Conservation (phyloP, 2,329 filamentous ascomycete species). For the Exophiala sp. region DNA sequence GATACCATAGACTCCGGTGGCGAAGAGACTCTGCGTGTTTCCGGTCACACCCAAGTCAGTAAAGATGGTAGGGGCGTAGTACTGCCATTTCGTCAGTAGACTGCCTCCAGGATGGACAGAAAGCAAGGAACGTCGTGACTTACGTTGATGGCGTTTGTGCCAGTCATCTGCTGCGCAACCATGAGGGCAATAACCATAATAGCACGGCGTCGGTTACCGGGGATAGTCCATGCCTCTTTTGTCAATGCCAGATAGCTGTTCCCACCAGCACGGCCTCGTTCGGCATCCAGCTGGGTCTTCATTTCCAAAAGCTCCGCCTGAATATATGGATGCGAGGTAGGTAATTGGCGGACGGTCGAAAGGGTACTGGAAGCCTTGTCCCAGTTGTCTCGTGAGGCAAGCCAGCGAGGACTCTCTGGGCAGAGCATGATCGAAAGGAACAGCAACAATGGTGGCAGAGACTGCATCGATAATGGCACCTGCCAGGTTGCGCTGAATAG, state of each 20-base stretch:
- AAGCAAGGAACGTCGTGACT: neutral
- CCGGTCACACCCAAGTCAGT: conserved; percentile 58
- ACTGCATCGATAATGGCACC: conserved; percentile 63
- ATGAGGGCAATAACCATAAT: conserved; percentile 54
- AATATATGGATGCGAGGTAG: conserved; percentile 53
- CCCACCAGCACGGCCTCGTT: conserved; percentile 56
- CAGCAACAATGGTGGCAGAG: conserved; percentile 60
- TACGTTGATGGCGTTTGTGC: conserved; percentile 50
- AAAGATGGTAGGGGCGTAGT: conserved; percentile 70
- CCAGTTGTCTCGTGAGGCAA: conserved; percentile 66
- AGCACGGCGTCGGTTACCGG: conserved; percentile 52
- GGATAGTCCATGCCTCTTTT: conserved; percentile 61
- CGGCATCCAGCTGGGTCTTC: conserved; percentile 58
- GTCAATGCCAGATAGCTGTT: conserved; percentile 55
- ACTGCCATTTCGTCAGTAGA: conserved; percentile 57
- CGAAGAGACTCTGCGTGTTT: conserved; percentile 61
- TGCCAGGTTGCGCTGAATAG: conserved; percentile 47
- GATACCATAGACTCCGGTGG: conserved; percentile 70
- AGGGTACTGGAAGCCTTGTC: conserved; percentile 60
- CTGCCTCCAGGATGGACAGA: neutral
- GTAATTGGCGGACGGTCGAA: conserved; percentile 55
- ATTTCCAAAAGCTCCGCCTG: conserved; percentile 61
- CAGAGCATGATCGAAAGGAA: conserved; percentile 60
- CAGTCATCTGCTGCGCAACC: conserved; percentile 54
- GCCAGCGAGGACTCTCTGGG: conserved; percentile 65